Evolutionary conservation across 345 rosid species (phyloP).

Genomic region (Microthlaspi erraticum): DNA sequence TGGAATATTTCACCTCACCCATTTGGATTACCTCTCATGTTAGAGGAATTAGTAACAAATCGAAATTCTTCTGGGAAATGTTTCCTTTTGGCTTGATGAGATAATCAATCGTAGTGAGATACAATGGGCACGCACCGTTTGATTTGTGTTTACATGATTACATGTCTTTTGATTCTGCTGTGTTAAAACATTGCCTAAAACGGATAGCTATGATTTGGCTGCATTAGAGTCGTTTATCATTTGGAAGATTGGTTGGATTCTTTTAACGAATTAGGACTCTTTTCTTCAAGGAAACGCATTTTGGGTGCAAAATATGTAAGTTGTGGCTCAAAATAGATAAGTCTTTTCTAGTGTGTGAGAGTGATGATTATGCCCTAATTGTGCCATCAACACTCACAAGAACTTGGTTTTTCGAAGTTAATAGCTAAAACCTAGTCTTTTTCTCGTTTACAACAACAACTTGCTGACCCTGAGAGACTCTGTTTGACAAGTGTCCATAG

Average conservation of each 20-base stretch:
- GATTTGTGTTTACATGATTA: not conserved
- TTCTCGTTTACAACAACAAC: too few species aligned
- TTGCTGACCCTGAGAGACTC: slow-evolving; percentile 7
- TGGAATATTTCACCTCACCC: not conserved
- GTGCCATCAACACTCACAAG: not conserved
- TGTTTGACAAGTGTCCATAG: not conserved
- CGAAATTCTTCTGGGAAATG: not conserved
- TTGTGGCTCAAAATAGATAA: not conserved
- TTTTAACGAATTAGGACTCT: too few species aligned
- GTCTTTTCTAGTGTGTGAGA: not conserved
- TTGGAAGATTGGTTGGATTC: not conserved
- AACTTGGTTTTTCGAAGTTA: slow-evolving; percentile 3
- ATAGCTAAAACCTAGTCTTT: slow-evolving; percentile 1
- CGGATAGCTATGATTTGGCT: not conserved
- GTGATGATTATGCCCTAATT: not conserved
- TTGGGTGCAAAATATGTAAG: not conserved
- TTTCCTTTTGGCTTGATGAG: not conserved
- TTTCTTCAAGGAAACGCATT: too few species aligned
- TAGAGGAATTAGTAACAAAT: not conserved
- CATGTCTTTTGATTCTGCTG: not conserved
- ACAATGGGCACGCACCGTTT: not conserved
- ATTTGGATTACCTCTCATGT: not conserved
- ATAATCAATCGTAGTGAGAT: not conserved
- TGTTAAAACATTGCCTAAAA: not conserved
- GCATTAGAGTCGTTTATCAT: not conserved